Conservation (phyloP, 306 rosid genomes). For the Cyamopsis tetragonoloba region DNA sequence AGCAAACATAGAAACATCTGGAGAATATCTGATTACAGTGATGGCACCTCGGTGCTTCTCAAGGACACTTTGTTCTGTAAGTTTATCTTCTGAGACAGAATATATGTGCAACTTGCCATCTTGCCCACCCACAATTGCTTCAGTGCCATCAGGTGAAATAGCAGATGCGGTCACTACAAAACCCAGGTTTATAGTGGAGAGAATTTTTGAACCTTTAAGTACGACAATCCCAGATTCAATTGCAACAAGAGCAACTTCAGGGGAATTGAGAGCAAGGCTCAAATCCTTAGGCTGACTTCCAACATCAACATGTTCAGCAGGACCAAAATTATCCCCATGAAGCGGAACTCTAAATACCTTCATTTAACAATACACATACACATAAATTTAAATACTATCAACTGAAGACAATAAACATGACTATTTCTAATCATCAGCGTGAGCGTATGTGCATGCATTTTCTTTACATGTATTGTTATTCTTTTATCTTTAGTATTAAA, state of each 20-base stretch:
- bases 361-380: slow-evolving; percentile 7
- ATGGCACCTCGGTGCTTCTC: slow-evolving; percentile 96
- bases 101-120: slow-evolving; percentile 85
- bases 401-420: slow-evolving; percentile 6
- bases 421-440: not conserved
- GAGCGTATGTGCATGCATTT: not conserved
- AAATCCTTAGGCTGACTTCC: slow-evolving; percentile 95
- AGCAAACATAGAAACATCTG: slow-evolving; percentile 90
- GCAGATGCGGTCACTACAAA: slow-evolving; percentile 73
- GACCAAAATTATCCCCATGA: slow-evolving; percentile 60
- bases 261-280: slow-evolving; percentile 62
- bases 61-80: slow-evolving; percentile 67
- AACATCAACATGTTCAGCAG: slow-evolving; percentile 71
- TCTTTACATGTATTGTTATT: not conserved
- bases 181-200: slow-evolving; percentile 65
- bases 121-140: slow-evolving; percentile 88
- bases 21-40: slow-evolving; percentile 81
- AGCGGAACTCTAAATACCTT: slow-evolving; percentile 86
- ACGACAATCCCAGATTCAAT: slow-evolving; percentile 82
- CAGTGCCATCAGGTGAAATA: slow-evolving; percentile 84
- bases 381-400: not conserved
- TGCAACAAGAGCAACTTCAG: slow-evolving; percentile 72
- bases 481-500: not conserved
- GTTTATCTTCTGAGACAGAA: slow-evolving; percentile 65
- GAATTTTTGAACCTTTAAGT: slow-evolving; percentile 57